These are phyloP conservation scores for Tremellales sp. DNA, from an alignment of 1,284 basidiomycete genomes.

Conservation along the genomic window DNA sequence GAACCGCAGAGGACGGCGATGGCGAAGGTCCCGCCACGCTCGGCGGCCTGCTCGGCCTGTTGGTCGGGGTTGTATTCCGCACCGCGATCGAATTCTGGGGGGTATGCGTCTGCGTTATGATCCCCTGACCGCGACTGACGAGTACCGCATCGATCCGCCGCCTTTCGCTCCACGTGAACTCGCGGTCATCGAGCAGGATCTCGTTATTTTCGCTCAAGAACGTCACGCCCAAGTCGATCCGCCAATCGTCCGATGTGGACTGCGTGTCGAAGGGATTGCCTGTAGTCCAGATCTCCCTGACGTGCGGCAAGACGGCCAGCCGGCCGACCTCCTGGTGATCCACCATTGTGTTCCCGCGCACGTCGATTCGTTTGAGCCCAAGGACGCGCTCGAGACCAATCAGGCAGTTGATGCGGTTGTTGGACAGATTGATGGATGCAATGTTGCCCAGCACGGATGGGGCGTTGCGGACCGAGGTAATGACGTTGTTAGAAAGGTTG, in stretches of 20 bases:
- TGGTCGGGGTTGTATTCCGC: neutral
- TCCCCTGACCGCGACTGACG: constrained; percentile 11
- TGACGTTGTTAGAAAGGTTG: constrained; percentile 91
- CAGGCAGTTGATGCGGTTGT: constrained; percentile 86
- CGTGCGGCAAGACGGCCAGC: constrained; percentile 70
- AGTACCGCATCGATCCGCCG: constrained; percentile 50
- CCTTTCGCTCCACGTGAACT: constrained; percentile 72
- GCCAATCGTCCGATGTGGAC: constrained; percentile 58
- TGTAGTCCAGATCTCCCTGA: constrained; percentile 71
- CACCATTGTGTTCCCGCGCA: constrained; percentile 75
- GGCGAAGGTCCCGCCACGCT: neutral
- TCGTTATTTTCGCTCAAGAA: constrained; percentile 71
- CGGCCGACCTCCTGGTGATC: constrained; percentile 84
- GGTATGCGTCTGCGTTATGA: neutral
- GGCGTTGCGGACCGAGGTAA: constrained; percentile 88
- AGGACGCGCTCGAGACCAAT: constrained; percentile 86
- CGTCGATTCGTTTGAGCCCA: constrained; percentile 77
- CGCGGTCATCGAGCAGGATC: constrained; percentile 68
- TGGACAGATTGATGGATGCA: constrained; percentile 68
- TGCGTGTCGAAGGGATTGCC: constrained; percentile 71
- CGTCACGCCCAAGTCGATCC: constrained; percentile 71
- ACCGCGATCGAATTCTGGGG: constrained; percentile 1
- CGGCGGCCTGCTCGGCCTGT: neutral
- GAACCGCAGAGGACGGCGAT: constrained; percentile 5
- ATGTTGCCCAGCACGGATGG: constrained; percentile 76